Evolutionary conservation across 2,329 filamentous ascomycete species (phyloP), one percentile per base, ranked within the genome.

Genomic region (Aspergillus aculeatus): DNA sequence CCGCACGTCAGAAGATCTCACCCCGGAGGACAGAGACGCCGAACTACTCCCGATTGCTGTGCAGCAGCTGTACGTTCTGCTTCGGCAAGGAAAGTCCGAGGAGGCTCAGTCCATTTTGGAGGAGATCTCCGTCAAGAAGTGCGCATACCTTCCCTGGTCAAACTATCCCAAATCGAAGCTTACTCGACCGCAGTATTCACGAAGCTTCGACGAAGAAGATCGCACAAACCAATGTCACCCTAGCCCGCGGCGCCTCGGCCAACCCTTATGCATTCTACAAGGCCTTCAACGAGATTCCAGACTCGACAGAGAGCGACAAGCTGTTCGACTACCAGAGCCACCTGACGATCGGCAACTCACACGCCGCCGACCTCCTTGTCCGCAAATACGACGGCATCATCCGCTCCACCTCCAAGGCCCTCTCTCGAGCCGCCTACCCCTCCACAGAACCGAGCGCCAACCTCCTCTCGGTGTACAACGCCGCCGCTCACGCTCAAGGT

Each of bases 401-500:
- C 57, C 78, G 78, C 21, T 84, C 84, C 2, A 86, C 84, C 12
- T 73, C 76, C 21, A 82, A 80, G 62, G 75, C 75, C 21, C 78
- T 86, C 41, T 76, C 79, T 38, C 75, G 79, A 56, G 77, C 81
- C 23, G 71, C 80, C 10, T 77, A 73, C 29, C 80, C 83, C 10
- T 83, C 83, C 2, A 74, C 80, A 3, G 81, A 82, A 24, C 71
- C 83, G 24, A 77, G 77, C 58, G 75, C 81, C 54, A 86, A 85
- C 64, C 79, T 82, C 24, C 75, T 87, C 3, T 85, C 86, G 2
- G 85, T 86, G 6, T 80, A 89, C 62, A 87, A 90, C 67, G 91
- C 91, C 12, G 91, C 92, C 41, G 92, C 92, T 12, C 84, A 88
- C 66, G 84, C 88, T 7, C 67, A 69, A 50, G 72, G 71, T 44